These are phyloP conservation scores for Brettanomyces sp. DNA, from an alignment of 805 yeast species.

Conservation along the genomic window DNA sequence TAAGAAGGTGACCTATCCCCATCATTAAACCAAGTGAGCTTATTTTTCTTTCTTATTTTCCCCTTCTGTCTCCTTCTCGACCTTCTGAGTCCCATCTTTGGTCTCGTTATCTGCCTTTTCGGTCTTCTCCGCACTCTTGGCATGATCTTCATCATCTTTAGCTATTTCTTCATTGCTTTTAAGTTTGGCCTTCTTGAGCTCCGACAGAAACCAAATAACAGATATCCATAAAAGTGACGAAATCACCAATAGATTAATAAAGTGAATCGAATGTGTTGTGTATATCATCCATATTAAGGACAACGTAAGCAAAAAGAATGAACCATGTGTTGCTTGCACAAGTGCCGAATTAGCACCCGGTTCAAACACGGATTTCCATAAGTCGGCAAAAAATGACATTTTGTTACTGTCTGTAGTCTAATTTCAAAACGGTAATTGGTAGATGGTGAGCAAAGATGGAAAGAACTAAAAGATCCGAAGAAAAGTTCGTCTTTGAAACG, in stretches of 20 bases:
- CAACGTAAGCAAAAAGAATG: constrained; percentile 57
- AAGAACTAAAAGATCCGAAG: too few species aligned
- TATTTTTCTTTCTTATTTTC: constrained; percentile 1
- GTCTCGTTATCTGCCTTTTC: constrained; percentile 10
- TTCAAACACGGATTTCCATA: constrained; percentile 86
- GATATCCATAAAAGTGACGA: constrained; percentile 58
- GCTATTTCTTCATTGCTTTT: constrained; percentile 33
- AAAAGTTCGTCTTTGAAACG: too few species aligned
- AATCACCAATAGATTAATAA: constrained; percentile 36
- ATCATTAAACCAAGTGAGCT: not conserved
- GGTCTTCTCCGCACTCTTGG: not conserved
- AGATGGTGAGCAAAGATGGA: not conserved
- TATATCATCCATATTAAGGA: constrained; percentile 51
- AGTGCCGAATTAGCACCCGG: constrained; percentile 92
- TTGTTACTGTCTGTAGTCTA: not conserved
- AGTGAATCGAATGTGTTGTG: constrained; percentile 60
- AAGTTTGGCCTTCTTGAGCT: constrained; percentile 36
- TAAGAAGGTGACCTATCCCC: too few species aligned
- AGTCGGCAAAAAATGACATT: constrained; percentile 45
- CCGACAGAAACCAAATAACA: constrained; percentile 81
- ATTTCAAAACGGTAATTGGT: not conserved
- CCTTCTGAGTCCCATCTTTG: constrained; percentile 1
- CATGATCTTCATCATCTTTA: constrained; percentile 14
- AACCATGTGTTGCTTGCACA: constrained; percentile 77
- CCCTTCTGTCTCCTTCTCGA: constrained; percentile 1